Base-by-base conservation (phyloP, 305 asterid species). In the Solanum hybrid region DNA sequence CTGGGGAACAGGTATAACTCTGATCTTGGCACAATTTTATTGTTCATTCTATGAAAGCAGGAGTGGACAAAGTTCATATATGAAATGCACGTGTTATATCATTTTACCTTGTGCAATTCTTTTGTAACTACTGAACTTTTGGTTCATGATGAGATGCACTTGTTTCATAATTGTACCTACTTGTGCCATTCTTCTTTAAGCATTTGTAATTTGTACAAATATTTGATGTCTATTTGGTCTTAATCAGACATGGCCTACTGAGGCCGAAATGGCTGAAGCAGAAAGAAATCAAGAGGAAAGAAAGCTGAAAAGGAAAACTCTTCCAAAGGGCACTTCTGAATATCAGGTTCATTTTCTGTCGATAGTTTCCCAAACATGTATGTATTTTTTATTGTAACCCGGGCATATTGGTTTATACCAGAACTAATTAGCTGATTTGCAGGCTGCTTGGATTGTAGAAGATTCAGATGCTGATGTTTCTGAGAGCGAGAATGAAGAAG, bases 361-460 rank as follows among this genome's bases (percentile, higher is more conserved):
- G 11, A 51, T 45, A 3, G 75, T 84, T 51, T 37, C 75, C 42
- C 40, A 51, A 51, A 51, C 75, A 29, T 84, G 87, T 51, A 22
- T 84, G 87, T 84, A 22, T 84, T 84, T 29, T 84, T 15, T 84
- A 31, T 51, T 84, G 42, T 51, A 84, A 51, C 75, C 75, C 22
- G 11, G 19, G 4, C 15, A 31, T 84, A 31, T 51, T 84, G 75
- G 75, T 51, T 29, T 84, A 51, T 90, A 29, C 88, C 86, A 88
- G 90, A 78, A 80, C 40, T 79, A 31, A 84, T 51, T 84, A 84
- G 87, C 17, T 31, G 75, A 84, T 77, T 87, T 93, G 76, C 97
- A 97, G 99, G 98, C 99, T 87, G 96, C 99, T 90, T 97, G 99
- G 99, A 96, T 96, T 91, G 94, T 93, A 79, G 98, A 97, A 73